A percentile compares a stretch with the other conserved stretches of the same genome.
These are phyloP conservation scores for Pleurostoma richardsiae DNA, from an alignment of 2,329 filamentous ascomycete genomes.

Conservation along the genomic window DNA sequence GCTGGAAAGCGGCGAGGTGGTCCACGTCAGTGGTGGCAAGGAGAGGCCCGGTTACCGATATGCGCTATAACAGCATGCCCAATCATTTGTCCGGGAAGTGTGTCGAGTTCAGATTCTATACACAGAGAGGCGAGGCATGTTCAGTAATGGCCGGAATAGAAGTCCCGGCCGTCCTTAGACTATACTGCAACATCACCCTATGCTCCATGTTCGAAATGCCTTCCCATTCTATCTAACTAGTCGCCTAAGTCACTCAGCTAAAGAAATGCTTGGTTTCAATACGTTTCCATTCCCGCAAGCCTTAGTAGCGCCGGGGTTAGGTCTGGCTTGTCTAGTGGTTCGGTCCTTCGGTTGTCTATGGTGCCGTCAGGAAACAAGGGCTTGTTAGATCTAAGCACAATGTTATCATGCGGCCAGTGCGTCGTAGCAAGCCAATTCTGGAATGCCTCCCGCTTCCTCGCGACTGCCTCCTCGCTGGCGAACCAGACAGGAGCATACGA, in stretches of 20 bases:
- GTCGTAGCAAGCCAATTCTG: constrained; percentile 19
- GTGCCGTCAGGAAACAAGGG: background rate
- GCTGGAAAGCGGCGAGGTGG: background rate
- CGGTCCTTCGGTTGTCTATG: background rate
- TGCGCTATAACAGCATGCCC: background rate
- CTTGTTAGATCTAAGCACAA: background rate
- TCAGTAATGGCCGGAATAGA: no score
- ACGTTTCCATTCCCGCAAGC: background rate
- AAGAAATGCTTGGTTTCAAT: background rate
- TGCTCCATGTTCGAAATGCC: no score
- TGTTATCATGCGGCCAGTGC: constrained; percentile 17
- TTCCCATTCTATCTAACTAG: no score
- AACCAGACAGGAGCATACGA: constrained; percentile 26
- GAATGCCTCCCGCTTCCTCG: constrained; percentile 20
- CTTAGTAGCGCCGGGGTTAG: background rate
- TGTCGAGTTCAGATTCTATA: no score
- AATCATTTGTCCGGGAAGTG: no score
- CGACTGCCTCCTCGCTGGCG: constrained; percentile 19
- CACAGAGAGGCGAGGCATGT: no score
- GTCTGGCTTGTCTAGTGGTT: background rate
- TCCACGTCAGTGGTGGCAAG: background rate
- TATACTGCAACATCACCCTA: no score
- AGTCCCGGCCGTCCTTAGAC: no score
- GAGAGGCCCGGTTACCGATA: background rate
- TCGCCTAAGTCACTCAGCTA: no score